These are phyloP conservation scores for Grigorovia humatica DNA, from an alignment of 805 yeast species.

Conservation along the genomic window DNA sequence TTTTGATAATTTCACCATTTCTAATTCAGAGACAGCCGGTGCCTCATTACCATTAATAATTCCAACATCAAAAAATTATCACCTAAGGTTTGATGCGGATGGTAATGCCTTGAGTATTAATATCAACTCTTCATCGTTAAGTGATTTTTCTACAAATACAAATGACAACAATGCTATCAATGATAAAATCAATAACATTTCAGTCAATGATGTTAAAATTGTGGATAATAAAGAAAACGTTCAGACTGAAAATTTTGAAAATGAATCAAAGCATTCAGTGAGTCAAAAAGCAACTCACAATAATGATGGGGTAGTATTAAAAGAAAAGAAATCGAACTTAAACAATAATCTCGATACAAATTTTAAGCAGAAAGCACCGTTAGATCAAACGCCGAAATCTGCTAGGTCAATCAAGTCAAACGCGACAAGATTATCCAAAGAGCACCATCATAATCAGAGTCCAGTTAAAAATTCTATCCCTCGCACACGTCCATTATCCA, in stretches of 20 bases:
- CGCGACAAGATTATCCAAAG: not conserved
- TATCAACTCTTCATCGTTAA: not conserved
- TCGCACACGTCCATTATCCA: not conserved
- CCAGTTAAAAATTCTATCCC: not conserved
- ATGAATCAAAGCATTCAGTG: not conserved
- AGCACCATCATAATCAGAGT: not conserved
- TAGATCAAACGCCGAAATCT: not conserved
- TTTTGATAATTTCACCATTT: constrained; percentile 3
- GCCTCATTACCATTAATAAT: constrained; percentile 27
- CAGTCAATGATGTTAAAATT: not conserved
- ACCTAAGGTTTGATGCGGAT: constrained; percentile 8
- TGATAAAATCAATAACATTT: not conserved
- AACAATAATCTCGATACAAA: not conserved
- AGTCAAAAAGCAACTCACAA: not conserved
- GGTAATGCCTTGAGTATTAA: not conserved
- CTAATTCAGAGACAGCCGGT: constrained; percentile 18
- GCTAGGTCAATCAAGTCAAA: not conserved
- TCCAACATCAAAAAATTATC: constrained; percentile 25
- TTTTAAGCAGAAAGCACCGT: not conserved
- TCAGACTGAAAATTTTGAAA: not conserved
- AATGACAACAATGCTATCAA: not conserved
- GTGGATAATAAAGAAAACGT: not conserved
- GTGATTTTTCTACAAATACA: not conserved
- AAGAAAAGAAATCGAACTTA: not conserved
- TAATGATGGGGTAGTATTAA: not conserved